Percentiles rank a stretch among this genome's conserved stretches.
Conservation (phyloP, 2,329 filamentous ascomycete genomes). For the Phyllosticta citribraziliensis region DNA sequence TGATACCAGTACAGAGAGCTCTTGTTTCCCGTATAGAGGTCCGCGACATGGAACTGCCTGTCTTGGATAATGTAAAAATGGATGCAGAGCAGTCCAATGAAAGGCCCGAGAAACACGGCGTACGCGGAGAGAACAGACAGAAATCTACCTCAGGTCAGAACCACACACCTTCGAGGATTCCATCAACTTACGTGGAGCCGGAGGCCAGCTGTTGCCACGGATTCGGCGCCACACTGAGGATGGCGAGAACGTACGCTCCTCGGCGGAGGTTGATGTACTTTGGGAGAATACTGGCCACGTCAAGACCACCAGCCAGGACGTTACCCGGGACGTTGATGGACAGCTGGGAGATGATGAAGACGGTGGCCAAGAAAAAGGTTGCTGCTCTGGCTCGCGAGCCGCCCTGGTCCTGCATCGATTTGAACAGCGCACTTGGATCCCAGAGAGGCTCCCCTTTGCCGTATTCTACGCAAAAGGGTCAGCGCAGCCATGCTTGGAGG, state of each 20-base stretch:
- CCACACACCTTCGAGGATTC: neutral
- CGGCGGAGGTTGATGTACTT: constrained; percentile 13
- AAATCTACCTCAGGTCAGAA: neutral
- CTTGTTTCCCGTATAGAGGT: neutral
- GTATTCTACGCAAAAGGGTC: neutral
- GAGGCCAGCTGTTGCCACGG: neutral
- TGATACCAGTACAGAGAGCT: constrained; percentile 3
- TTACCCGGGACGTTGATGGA: constrained; percentile 12
- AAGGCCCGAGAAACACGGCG: constrained; percentile 19
- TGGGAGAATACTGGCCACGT: neutral
- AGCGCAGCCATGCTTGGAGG: neutral
- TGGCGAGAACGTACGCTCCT: constrained; percentile 24
- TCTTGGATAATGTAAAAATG: neutral
- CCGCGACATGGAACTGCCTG: constrained; percentile 14
- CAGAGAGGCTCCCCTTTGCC: constrained; percentile 26
- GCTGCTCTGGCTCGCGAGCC: constrained; percentile 8
- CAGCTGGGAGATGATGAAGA: constrained; percentile 1
- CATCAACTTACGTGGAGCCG: constrained; percentile 15
- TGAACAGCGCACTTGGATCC: constrained; percentile 24
- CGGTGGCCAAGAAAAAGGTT: neutral
- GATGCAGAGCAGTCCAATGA: constrained; percentile 15
- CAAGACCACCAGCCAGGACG: neutral
- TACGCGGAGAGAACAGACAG: constrained; percentile 25
- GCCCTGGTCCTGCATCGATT: constrained; percentile 15
- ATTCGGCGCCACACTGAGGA: constrained; percentile 21